Conservation (phyloP, 768 basidiomycete genomes). For the Leucosporidium scottii region DNA sequence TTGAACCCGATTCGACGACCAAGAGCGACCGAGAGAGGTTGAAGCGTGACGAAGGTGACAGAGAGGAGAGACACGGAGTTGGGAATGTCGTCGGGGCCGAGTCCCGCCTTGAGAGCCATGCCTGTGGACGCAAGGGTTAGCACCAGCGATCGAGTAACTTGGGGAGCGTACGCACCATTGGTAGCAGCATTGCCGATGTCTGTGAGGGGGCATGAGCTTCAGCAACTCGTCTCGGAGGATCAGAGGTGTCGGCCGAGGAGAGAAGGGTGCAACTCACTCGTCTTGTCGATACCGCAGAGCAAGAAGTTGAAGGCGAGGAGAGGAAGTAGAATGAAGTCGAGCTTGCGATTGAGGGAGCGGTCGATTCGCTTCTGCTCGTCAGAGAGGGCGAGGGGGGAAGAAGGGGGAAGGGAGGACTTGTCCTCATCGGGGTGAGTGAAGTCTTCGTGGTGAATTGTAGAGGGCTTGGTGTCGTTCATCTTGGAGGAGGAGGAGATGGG, state of each 20-base stretch:
- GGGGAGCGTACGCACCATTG: not conserved
- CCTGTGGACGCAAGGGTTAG: not conserved
- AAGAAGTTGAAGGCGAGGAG: conserved; percentile 20
- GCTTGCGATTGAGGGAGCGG: conserved; percentile 15
- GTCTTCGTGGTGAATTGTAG: not conserved
- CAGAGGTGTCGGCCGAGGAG: no score
- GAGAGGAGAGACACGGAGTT: conserved; percentile 3
- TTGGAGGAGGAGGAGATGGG: not conserved
- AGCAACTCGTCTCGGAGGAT: no score
- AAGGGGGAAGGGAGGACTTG: not conserved
- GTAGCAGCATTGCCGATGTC: not conserved
- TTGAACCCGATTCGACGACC: conserved; percentile 7
- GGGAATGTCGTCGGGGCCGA: conserved; percentile 3
- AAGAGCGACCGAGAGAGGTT: conserved; percentile 5
- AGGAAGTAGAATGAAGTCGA: conserved; percentile 13
- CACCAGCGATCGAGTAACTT: no score
- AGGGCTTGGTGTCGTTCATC: not conserved
- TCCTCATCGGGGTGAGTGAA: not conserved
- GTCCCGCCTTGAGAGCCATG: conserved; percentile 8
- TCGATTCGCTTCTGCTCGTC: conserved; percentile 5
- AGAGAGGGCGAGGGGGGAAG: not conserved
- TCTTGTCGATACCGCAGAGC: conserved; percentile 1
- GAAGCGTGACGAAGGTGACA: conserved; percentile 4
- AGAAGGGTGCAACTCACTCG: not conserved
- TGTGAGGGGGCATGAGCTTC: no score